Conservation (phyloP, 2,329 filamentous ascomycete species). For the Hawksworthiomyces lignivorus region DNA sequence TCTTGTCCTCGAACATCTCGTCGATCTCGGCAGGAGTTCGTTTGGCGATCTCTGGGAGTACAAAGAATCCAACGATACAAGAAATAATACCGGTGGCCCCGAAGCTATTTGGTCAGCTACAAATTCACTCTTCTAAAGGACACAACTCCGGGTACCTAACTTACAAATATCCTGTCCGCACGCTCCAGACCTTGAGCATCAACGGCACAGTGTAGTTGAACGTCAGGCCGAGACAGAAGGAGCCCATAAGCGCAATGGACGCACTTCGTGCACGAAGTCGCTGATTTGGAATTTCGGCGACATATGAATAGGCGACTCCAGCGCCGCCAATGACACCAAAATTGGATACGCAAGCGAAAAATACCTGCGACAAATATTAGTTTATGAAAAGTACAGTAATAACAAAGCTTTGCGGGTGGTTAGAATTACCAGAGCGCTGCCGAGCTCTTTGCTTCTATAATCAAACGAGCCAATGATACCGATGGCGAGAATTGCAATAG, state of each 20-base stretch:
- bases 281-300: slow-evolving; percentile 4
- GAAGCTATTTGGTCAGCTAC: too few relatives aligned
- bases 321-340: slow-evolving; percentile 6
- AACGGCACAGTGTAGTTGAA: slow-evolving; percentile 6
- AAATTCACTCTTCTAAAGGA: too few relatives aligned
- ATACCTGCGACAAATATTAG: background rate
- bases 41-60: slow-evolving; percentile 2
- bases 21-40: slow-evolving; percentile 6
- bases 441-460: background rate
- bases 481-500: slow-evolving; percentile 2
- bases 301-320: slow-evolving; percentile 4
- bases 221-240: background rate
- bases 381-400: too few relatives aligned
- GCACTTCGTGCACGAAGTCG: slow-evolving; percentile 1
- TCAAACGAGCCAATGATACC: slow-evolving; percentile 5
- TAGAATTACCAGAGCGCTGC: background rate
- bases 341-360: slow-evolving; percentile 7
- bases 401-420: too few relatives aligned
- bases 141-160: too few relatives aligned
- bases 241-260: slow-evolving; percentile 4
- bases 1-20: slow-evolving; percentile 6
- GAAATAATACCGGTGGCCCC: slow-evolving; percentile 1
- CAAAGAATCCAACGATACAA: slow-evolving; percentile 4
- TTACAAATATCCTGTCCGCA: slow-evolving; percentile 5
- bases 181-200: slow-evolving; percentile 4